A percentile compares a stretch with the other conserved stretches of the same genome.
Evolutionary conservation across 129 eudicot species (phyloP).

Genomic region (Chrysanthemum seticuspe): DNA sequence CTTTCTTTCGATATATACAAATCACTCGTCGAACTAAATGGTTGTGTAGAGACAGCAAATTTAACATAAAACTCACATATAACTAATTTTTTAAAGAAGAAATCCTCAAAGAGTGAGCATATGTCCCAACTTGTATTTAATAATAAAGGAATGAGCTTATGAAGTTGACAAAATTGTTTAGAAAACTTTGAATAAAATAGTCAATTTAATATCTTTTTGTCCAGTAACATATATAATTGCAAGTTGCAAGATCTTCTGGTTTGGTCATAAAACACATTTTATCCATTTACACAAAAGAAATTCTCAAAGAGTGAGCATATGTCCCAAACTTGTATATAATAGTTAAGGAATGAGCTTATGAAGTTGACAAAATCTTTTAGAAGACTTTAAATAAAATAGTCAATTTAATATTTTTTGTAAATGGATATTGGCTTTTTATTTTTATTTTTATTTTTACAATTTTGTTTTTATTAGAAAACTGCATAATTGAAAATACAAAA

Average conservation of each 20-base stretch:
- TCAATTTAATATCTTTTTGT: too few relatives aligned
- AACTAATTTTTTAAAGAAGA: not conserved
- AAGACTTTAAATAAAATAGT: not conserved
- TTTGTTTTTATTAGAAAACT: too few relatives aligned
- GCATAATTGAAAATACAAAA: too few relatives aligned
- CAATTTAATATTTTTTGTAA: too few relatives aligned
- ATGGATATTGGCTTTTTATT: too few relatives aligned
- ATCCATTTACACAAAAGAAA: not conserved
- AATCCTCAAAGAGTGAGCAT: slow-evolving; percentile 9
- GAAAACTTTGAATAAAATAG: too few relatives aligned
- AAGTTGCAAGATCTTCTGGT: not conserved
- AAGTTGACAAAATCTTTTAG: too few relatives aligned
- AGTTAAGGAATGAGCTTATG: not conserved
- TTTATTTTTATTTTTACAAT: too few relatives aligned
- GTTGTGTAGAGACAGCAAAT: slow-evolving; percentile 2
- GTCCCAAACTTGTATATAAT: not conserved
- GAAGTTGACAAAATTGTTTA: too few relatives aligned
- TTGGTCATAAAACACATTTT: too few relatives aligned
- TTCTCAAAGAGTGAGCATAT: slow-evolving; percentile 11
- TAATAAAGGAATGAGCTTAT: not conserved
- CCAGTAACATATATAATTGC: not conserved
- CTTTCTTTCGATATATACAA: not conserved
- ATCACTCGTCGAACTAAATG: not conserved
- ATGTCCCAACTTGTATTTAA: slow-evolving; percentile 7
- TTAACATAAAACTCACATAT: slow-evolving; percentile 13